Base-by-base conservation (phyloP, 768 basidiomycete genomes). In the Leccinum arenicola region DNA sequence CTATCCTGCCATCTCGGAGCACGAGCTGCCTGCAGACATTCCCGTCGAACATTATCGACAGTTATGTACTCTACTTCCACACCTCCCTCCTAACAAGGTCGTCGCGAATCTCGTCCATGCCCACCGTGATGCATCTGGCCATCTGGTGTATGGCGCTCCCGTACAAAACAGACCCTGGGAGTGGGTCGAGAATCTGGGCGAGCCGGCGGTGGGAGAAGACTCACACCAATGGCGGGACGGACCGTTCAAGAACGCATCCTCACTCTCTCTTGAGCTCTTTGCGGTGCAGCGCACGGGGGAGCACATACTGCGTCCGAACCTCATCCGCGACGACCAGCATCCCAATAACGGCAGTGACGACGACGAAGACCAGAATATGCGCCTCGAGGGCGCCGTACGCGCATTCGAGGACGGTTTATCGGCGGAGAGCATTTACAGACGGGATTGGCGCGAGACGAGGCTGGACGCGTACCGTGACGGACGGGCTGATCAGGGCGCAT, bases 141-240 rank as follows among this genome's bases (percentile, higher is more conserved):
- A 79, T 17, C 59, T 83, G 5, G 67, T 84, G 3, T 75, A 77
- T 59, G 79, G 81, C 19, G 67, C 74, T 4, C 78, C 82, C 2
- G 87, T 92, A 17, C 76, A 83, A 57, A 89, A 91, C 71, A 82
- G 85, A 33, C 89, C 91, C 4, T 93, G 91, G 91, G 91, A 93
- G 70, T 93, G 91, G 90, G 83, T 86, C 7, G 91, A 93, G 71
- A 84, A 87, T 67, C 66, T 92, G 3, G 89, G 89, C 9, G 66
- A 75, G 11, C 62, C 76, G 4, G 80, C 48, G 0, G 33, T 82
- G 27, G 68, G 77, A 10, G 80, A 77, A 31, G 80, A 81, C 10
- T 75, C 76, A 33, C 74, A 79, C 25, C 71, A 72, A 4, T 31
- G 77, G 54, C 67, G 65, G 19, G 77, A 79, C 21, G 78, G 79